Base-by-base conservation (phyloP, 1,284 basidiomycete species). In the Leccinum laetum region DNA sequence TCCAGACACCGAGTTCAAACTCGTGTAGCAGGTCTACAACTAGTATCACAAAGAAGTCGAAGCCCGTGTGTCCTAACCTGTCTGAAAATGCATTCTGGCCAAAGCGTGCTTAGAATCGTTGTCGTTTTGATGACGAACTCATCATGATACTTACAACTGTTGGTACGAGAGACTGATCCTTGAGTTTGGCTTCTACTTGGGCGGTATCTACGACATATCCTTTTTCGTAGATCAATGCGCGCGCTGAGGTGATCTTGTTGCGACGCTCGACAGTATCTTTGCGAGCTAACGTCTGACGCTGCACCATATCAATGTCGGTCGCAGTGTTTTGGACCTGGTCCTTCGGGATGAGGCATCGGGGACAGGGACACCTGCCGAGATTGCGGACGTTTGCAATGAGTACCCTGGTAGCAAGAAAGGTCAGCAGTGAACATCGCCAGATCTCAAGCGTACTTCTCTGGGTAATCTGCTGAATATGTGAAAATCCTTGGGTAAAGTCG, bases 11-110 rank as follows among this genome's bases (percentile, higher is more conserved):
- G 53, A 55, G 53, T 55, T 55, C 53, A 55, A 55, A 55, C 53
- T 55, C 53, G 21, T 55, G 21, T 29, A 55, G 53, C 8, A 55
- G 26, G 53, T 55, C 53, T 55, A 55, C 53, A 2, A 55, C 53
- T 24, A 55, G 53, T 55, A 55, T 55, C 13, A 55, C 7, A 55
- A 55, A 55, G 14, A 55, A 55, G 53, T 55, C 53, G 53, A 55
- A 55, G 14, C 14, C 53, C 8, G 53, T 55, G 14, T 55, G 53
- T 55, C 53, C 16, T 29, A 55, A 55, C 53, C 53, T 55, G 53
- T 55, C 53, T 29, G 53, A 55, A 55, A 55, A 55, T 14, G 53
- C 55, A 57, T 57, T 57, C 55, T 57, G n/a, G 55, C 29, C 55
- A 29, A 57, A 57, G 55, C 14, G 7, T 57, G 29, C n/a, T 32